Percentiles rank a stretch among this genome's conserved stretches.
phyloP scores from a whole-genome alignment of 306 rosid genomes.

The Heteromeles arbutifolia region DNA sequence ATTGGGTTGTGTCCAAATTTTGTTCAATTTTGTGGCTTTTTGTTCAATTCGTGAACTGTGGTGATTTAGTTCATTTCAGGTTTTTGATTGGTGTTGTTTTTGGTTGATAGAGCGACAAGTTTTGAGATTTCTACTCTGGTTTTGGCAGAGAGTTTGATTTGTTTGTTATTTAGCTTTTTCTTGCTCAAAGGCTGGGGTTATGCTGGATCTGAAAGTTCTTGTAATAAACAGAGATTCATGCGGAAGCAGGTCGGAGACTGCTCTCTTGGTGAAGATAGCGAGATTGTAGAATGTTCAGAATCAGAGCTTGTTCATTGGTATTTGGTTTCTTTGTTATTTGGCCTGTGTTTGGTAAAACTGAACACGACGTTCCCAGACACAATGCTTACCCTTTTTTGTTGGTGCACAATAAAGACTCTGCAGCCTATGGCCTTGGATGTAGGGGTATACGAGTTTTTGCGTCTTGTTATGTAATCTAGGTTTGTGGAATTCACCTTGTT shows the following conservation, averaged over 20 bases:
- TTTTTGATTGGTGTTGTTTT: conserved; percentile 17
- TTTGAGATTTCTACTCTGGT: conserved; percentile 20
- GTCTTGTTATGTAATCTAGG: conserved; percentile 33
- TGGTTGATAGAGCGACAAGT: conserved; percentile 20
- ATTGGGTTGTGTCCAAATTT: conserved; percentile 12
- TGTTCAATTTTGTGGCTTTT: conserved; percentile 15
- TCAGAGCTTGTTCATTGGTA: conserved; percentile 35
- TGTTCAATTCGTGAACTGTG: conserved; percentile 9
- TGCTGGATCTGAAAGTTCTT: conserved; percentile 56
- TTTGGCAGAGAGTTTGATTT: conserved; percentile 8
- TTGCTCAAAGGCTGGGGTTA: conserved; percentile 33
- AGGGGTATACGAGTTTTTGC: conserved; percentile 27
- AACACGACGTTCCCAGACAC: conserved; percentile 32
- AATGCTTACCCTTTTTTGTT: conserved; percentile 36
- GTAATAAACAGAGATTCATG: conserved; percentile 50
- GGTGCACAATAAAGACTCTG: conserved; percentile 44
- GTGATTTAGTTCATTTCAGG: conserved; percentile 20
- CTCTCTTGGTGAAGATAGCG: conserved; percentile 30
- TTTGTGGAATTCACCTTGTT: conserved; percentile 36
- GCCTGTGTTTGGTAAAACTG: conserved; percentile 49
- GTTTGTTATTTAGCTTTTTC: conserved; percentile 15
- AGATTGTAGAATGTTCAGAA: conserved; percentile 49
- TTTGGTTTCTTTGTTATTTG: conserved; percentile 33
- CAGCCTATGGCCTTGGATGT: conserved; percentile 33
- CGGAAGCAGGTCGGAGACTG: conserved; percentile 32